Evolutionary conservation across 2,329 filamentous ascomycete species (phyloP), one percentile per base, ranked within the genome.

Genomic region (Fusarium cyanostomum): DNA sequence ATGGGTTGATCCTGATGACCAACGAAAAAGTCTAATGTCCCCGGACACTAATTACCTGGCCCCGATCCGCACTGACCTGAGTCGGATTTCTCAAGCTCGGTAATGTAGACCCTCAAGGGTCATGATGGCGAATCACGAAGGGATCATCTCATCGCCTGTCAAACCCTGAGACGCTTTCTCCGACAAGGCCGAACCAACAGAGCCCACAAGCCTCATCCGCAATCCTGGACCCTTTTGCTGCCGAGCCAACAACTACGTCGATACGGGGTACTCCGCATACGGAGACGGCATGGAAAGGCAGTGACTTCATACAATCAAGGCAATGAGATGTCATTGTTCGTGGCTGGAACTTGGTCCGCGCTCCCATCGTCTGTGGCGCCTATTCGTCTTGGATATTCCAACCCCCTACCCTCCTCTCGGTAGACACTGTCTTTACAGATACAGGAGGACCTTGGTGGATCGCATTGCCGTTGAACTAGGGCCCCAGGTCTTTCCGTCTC

Each of bases 261-360:
- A 13, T 44, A 8, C n/a, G 11, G n/a, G 12, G 11, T 21, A 12
- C 9, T 52, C 13, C n/a, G 11, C 21, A 9, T n/a, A 27, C 16
- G 21, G 11, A 16, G 12, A 39, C 33, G 30, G 13, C 33, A 16
- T 28, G 12, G 26, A 21, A n/a, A n/a, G 8, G n/a, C 7, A 34
- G 27, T 7, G 12, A 21, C 49, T 16, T 35, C 18, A 30, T n/a
- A 30, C 16, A 10, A 37, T 24, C n/a, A 3, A 31, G 5, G 5
- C 30, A n/a, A 31, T 38, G 33, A 15, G 13, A 38, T 6, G 26
- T 10, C 18, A 10, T 8, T 12, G 8, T 24, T 31, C n/a, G 50
- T 52, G 33, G 41, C 50, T 52, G 50, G 30, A 46, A 31, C 39
- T 37, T 16, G 13, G 44, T n/a, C 39, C 24, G 10, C 30, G 27